Base-by-base conservation (phyloP, 1,284 basidiomycete genomes). In the Papiliotrema laurentii region DNA sequence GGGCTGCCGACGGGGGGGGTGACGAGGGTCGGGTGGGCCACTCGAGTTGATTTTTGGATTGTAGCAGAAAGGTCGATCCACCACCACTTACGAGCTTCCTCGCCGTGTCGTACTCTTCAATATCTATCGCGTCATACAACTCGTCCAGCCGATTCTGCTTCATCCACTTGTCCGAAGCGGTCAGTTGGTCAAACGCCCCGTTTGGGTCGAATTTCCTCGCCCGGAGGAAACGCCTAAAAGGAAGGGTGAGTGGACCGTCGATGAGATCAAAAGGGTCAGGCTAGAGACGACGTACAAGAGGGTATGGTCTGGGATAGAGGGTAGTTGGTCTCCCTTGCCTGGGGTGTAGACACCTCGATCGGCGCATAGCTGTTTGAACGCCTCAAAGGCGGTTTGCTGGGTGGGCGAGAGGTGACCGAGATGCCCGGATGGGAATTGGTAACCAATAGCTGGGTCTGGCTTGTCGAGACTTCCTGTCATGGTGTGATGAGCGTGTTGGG, bases 221-320 rank as follows among this genome's bases (percentile, higher is more conserved):
- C 28, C 57, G 45, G 2, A 59, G 45, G 41, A 51, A 56, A n/a
- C 57, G 49, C 22, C 54, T 56, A 24, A n/a, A n/a, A n/a, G n/a
- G n/a, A n/a, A n/a, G n/a, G n/a, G n/a, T n/a, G n/a, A n/a, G n/a
- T n/a, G n/a, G 9, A 19, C 21, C 31, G 37, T 48, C 41, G 18
- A 24, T 9, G 30, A n/a, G 11, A 31, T 10, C 10, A 7, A 21
- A 24, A 36, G 14, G 26, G 26, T 5, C 5, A 28, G 13, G 21
- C 7, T 5, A 27, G 22, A 24, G 19, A 6, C 16, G 24, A 46
- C 47, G 14, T 33, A 51, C 50, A 58, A 28, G 19, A 58, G 21
- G 2, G 45, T 51, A 14, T 43, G 42, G 31, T 58, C 55, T 21
- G 45, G 38, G 27, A 33, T 37, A 19, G 43, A 49, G 1, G 53